A percentile compares a stretch with the other conserved stretches of the same genome.
phyloP scores from a whole-genome alignment of 2,329 filamentous ascomycete species.

The Cordyceps javanica region DNA sequence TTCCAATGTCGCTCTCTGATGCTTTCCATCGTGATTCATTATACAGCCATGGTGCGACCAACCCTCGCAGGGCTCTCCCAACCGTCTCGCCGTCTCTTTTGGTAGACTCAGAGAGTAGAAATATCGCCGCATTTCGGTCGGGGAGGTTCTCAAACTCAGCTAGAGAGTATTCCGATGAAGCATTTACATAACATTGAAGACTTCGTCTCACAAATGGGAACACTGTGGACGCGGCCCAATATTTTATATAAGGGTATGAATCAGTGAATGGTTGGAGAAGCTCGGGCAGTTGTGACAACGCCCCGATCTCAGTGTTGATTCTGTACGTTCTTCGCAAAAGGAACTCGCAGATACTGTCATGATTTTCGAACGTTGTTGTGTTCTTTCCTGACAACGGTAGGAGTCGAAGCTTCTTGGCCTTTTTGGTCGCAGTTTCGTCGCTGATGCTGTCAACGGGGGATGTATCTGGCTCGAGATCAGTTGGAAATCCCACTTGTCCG shows the following conservation, averaged over 20 bases:
- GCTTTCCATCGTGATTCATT: conserved; percentile 51
- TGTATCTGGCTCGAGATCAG: conserved; percentile 45
- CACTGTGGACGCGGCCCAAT: conserved; percentile 63
- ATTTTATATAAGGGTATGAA: conserved; percentile 53
- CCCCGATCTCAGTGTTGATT: conserved; percentile 66
- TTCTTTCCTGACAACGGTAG: conserved; percentile 48
- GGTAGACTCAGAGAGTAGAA: conserved; percentile 55
- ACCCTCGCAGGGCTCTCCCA: conserved; percentile 59
- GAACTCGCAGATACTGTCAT: conserved; percentile 57
- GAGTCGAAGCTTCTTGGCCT: conserved; percentile 57
- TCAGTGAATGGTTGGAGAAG: conserved; percentile 63
- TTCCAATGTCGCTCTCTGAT: conserved; percentile 19
- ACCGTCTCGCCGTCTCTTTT: conserved; percentile 35
- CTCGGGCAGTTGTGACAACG: conserved; percentile 61
- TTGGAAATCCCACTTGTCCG: conserved; percentile 33
- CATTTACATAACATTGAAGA: conserved; percentile 60
- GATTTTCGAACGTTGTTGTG: conserved; percentile 38
- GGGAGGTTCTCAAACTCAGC: conserved; percentile 57
- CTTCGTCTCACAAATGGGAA: conserved; percentile 64
- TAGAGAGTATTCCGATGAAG: conserved; percentile 45
- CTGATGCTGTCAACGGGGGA: conserved; percentile 51
- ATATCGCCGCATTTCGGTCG: conserved; percentile 51
- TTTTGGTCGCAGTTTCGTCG: conserved; percentile 58
- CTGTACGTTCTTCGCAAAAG: conserved; percentile 61
- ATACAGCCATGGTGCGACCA: conserved; percentile 70